phyloP scores from a whole-genome alignment of 306 rosid genomes.

The Echinosophora koreensis region DNA sequence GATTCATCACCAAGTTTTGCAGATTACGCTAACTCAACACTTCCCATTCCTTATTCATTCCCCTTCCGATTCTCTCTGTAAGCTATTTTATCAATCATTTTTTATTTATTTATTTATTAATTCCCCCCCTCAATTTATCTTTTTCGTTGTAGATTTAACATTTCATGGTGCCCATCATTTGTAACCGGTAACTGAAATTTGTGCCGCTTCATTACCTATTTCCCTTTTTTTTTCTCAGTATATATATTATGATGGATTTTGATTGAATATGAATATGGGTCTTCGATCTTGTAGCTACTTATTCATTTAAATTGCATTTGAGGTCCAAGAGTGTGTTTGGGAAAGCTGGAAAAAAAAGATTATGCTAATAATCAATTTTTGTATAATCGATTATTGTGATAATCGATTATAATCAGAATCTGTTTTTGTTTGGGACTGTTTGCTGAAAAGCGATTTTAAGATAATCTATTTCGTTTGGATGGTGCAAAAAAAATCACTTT shows the following conservation, averaged over 20 bases:
- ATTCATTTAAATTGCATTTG: slow-evolving; percentile 11
- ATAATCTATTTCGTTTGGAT: too few species aligned
- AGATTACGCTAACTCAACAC: slow-evolving; percentile 44
- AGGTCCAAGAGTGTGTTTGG: too few species aligned
- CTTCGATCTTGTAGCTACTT: slow-evolving; percentile 18
- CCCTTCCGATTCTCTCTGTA: slow-evolving; percentile 35
- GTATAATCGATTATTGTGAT: too few species aligned
- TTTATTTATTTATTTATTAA: not conserved
- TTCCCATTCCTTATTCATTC: not conserved
- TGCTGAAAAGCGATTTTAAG: too few species aligned
- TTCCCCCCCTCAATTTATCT: not conserved
- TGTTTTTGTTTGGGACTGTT: too few species aligned
- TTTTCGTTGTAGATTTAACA: slow-evolving; percentile 24
- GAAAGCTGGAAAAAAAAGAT: too few species aligned
- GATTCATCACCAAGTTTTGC: slow-evolving; percentile 27
- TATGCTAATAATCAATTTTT: too few species aligned
- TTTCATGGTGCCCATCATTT: slow-evolving; percentile 26
- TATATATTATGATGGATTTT: not conserved
- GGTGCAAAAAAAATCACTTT: too few species aligned
- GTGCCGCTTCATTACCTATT: not conserved
- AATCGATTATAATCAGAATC: too few species aligned
- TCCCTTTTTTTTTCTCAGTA: not conserved
- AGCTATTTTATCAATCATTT: slow-evolving; percentile 23
- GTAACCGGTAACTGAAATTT: slow-evolving; percentile 7
- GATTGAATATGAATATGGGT: slow-evolving; percentile 45